Evolutionary conservation across 225 moss, liverwort and hornwort species (phyloP), one percentile per base, ranked within the genome.

Genomic region (Anthoceros angustus): DNA sequence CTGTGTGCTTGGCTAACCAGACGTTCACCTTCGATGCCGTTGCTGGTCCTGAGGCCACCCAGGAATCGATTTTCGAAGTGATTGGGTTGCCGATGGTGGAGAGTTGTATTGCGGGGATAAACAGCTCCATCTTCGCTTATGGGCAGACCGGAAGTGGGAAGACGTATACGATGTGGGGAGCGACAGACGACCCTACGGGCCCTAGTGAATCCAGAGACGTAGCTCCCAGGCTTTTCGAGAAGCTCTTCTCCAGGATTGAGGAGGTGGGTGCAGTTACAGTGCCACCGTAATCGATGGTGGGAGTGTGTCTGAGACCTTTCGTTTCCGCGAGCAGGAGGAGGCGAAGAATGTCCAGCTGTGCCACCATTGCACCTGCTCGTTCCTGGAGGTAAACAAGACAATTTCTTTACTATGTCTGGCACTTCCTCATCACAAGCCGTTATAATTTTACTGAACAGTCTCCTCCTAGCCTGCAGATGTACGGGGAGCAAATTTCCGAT

Each of bases 71-170:
- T 65, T 98, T 98, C 73, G 79, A 71, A 55, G 85, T 91, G 12
- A 84, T 91, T 66, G 95, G 95, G 46, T 75, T 98, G 63, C 95
- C 95, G 38, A 98, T 98, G 95, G 91, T 98, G 69, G 91, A 98
- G 40, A 91, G 91, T 49, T 98, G 95, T 68, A 87, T 98, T 86
- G 82, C 91, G 63, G 95, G 95, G 21, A 91, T 88, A 72, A 98
- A 98, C 72, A 98, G 95, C 77, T 98, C 91, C 67, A 98, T 98
- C 87, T 98, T 98, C 68, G 92, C 91, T 72, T 98, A 98, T 49
- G 95, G 95, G 10, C 91, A 92, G 86, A 88, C 88, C 67, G 23
- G 42, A 21, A 18, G 40, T 69, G 98, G 98, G 12, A 98, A 98
- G 77, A 98, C 98, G 6, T 87, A 98, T 49, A 91, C 98, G 10